Conservation (phyloP, 2,329 filamentous ascomycete species). For the Escovopsis sp. region DNA sequence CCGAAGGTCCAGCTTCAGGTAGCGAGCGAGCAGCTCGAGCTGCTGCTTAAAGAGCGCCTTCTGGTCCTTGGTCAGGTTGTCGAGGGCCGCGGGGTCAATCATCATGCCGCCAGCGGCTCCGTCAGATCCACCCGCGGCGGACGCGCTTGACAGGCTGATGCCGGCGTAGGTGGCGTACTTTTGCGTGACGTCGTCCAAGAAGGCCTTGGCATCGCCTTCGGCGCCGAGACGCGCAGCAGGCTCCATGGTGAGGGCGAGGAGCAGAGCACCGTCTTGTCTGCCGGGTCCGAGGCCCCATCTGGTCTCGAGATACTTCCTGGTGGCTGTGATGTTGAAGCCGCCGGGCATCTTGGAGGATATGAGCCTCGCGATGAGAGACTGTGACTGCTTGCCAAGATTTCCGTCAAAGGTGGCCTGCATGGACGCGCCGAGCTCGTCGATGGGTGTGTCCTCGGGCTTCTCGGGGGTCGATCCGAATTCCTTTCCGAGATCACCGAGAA, state of each 20-base stretch:
- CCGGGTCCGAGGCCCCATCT: conserved; percentile 80
- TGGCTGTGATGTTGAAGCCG: conserved; percentile 95
- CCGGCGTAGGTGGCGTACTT: conserved; percentile 80
- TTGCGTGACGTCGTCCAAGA: conserved; percentile 74
- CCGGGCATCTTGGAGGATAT: conserved; percentile 99
- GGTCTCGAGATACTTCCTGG: conserved; percentile 88
- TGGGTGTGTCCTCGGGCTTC: conserved; percentile 92
- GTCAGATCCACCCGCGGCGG: conserved; percentile 58
- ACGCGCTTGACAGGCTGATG: conserved; percentile 65
- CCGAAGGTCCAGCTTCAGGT: conserved; percentile 91
- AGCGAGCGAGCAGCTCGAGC: conserved; percentile 84
- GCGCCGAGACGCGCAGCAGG: conserved; percentile 76
- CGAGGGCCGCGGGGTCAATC: conserved; percentile 97
- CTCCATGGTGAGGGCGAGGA: conserved; percentile 87
- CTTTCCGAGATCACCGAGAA: conserved; percentile 91
- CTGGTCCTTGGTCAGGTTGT: conserved; percentile 95
- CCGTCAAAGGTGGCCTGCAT: conserved; percentile 99
- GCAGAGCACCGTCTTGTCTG: conserved; percentile 77
- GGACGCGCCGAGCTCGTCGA: conserved; percentile 85
- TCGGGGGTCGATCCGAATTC: conserved; percentile 97
- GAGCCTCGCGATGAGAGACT: conserved; percentile 80
- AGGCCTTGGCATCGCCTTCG: conserved; percentile 82
- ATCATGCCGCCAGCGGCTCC: conserved; percentile 79
- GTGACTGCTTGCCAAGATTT: conserved; percentile 91
- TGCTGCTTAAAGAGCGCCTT: conserved; percentile 95